Conservation (phyloP, 2,329 filamentous ascomycete genomes). For the Penicillium italicum region DNA sequence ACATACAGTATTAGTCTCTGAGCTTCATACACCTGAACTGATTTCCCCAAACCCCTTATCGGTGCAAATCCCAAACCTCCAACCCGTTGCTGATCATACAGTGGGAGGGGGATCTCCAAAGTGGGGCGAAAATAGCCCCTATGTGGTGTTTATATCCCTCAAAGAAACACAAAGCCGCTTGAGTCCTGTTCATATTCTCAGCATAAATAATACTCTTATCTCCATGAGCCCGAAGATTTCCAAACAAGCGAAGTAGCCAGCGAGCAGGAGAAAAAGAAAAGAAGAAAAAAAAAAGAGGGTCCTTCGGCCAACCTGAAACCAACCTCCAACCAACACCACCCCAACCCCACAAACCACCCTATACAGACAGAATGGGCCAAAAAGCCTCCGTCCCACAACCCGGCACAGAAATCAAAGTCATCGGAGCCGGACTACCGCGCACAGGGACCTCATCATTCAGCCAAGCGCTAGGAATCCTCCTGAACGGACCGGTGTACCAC, state of each 20-base stretch:
- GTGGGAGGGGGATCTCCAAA: neutral
- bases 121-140: conserved; percentile 1
- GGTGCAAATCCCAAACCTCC: neutral
- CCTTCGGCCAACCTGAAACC: neutral
- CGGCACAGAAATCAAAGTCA: conserved; percentile 23
- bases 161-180: neutral
- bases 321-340: neutral
- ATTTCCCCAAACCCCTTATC: neutral
- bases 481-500: conserved; percentile 50
- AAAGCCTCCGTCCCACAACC: conserved; percentile 16
- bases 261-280: neutral
- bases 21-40: accelerated
- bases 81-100: neutral
- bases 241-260: neutral
- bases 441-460: conserved; percentile 53
- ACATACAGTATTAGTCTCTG: accelerated
- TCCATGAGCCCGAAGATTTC: neutral
- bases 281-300: neutral
- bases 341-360: neutral
- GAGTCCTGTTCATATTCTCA: neutral
- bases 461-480: conserved; percentile 47
- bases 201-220: neutral
- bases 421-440: conserved; percentile 36
- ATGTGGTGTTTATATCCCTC: neutral
- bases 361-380: conserved; percentile 18